phyloP scores from a whole-genome alignment of 495 filamentous ascomycete species.

The Saxispiralis lemnorum region DNA sequence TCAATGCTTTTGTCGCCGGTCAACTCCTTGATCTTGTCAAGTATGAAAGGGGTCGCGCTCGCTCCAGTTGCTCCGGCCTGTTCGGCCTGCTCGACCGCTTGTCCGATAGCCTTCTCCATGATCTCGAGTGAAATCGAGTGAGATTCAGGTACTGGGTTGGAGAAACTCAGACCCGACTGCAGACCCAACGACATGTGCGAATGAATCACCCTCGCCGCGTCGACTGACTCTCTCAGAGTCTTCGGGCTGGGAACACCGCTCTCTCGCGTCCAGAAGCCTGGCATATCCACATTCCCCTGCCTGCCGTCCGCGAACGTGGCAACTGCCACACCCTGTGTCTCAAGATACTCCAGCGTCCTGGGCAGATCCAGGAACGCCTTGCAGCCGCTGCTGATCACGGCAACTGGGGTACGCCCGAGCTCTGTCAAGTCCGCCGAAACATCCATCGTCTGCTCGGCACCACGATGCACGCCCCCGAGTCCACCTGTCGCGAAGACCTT shows the following conservation, averaged over 20 bases:
- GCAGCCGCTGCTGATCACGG: conserved; percentile 76
- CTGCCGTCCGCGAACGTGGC: conserved; percentile 74
- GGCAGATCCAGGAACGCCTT: conserved; percentile 93
- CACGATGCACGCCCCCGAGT: conserved; percentile 81
- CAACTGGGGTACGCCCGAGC: conserved; percentile 75
- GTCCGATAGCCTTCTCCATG: conserved; percentile 56
- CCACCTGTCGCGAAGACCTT: conserved; percentile 80
- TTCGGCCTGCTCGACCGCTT: conserved; percentile 55
- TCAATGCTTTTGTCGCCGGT: conserved; percentile 52
- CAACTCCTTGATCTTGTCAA: conserved; percentile 62
- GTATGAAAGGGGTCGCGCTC: conserved; percentile 76
- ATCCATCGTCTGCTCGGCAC: conserved; percentile 71
- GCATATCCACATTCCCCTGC: conserved; percentile 52
- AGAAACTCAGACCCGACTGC: conserved; percentile 60
- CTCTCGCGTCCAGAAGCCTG: conserved; percentile 76
- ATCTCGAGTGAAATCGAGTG: conserved; percentile 49
- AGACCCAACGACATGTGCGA: conserved; percentile 47
- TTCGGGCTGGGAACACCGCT: conserved; percentile 65
- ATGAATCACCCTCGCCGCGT: conserved; percentile 73
- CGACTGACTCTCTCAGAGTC: conserved; percentile 50
- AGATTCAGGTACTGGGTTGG: conserved; percentile 67
- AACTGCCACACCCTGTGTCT: conserved; percentile 79
- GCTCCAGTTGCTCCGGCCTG: conserved; percentile 52
- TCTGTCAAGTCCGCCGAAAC: conserved; percentile 91
- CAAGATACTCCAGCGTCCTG: conserved; percentile 78